phyloP scores from a whole-genome alignment of 192 early-diverging fungal genomes.

The Diversispora eburnea region DNA sequence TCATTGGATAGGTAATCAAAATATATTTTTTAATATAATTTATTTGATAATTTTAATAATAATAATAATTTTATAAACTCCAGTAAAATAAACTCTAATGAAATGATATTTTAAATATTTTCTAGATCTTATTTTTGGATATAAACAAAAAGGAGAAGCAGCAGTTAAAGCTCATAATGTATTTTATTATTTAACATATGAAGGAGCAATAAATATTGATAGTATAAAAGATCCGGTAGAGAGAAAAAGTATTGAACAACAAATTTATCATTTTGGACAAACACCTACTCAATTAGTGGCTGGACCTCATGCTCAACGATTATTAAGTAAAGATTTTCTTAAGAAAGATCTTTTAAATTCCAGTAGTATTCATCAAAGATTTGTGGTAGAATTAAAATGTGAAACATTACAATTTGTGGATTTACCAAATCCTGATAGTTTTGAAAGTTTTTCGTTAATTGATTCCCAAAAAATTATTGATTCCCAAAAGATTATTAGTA shows the following conservation, averaged over 20 bases:
- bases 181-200: slow-evolving; percentile 70
- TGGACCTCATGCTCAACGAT: slow-evolving; percentile 71
- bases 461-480: slow-evolving; percentile 20
- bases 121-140: slow-evolving; percentile 84
- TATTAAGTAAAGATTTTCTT: slow-evolving; percentile 10
- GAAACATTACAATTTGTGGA: not conserved
- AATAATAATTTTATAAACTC: not conserved
- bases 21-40: not conserved
- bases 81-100: too few relatives aligned
- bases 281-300: slow-evolving; percentile 85
- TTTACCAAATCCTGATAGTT: slow-evolving; percentile 3
- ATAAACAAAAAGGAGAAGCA: slow-evolving; percentile 72
- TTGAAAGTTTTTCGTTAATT: not conserved
- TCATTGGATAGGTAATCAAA: slow-evolving; percentile 66
- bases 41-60: not conserved
- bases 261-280: slow-evolving; percentile 88
- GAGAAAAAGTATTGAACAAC: slow-evolving; percentile 66
- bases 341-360: slow-evolving; percentile 24
- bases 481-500: slow-evolving; percentile 20
- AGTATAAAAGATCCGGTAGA: slow-evolving; percentile 67
- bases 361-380: slow-evolving; percentile 11
- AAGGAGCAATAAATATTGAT: slow-evolving; percentile 74
- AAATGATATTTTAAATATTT: too few relatives aligned
- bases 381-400: slow-evolving; percentile 22
- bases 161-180: slow-evolving; percentile 79